phyloP scores from a whole-genome alignment of 257 asterid species.

The Solanum commersonii region DNA sequence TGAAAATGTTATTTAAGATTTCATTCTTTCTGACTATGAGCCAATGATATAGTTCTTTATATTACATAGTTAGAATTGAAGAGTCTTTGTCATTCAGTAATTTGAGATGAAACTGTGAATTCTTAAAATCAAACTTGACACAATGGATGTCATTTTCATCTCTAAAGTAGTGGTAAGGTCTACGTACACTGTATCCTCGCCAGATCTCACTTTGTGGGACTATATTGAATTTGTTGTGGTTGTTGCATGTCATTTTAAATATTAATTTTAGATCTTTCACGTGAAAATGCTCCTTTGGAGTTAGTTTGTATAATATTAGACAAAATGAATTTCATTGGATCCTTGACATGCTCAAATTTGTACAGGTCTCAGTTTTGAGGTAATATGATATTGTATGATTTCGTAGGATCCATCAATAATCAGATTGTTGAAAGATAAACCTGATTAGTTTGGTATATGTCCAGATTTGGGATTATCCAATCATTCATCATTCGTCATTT shows the following conservation, averaged over 20 bases:
- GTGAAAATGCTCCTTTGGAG: not conserved
- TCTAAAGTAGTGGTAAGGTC: not conserved
- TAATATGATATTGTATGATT: not conserved
- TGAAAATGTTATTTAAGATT: not conserved
- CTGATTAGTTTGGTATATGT: not conserved
- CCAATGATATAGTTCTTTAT: not conserved
- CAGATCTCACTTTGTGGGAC: not conserved
- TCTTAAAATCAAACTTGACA: not conserved
- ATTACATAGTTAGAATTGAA: not conserved
- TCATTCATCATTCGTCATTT: not conserved
- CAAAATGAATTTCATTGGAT: not conserved
- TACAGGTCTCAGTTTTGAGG: not conserved
- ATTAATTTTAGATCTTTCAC: not conserved
- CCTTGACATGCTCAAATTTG: not conserved
- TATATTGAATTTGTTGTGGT: not conserved
- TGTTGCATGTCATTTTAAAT: not conserved
- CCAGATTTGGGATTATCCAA: not conserved
- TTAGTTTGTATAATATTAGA: not conserved
- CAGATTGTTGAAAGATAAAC: not conserved
- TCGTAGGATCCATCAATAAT: not conserved
- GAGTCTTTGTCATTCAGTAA: not conserved
- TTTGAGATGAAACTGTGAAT: not conserved
- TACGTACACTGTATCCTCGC: not conserved
- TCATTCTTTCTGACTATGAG: not conserved
- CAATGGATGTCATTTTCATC: not conserved